phyloP scores from a whole-genome alignment of 2,329 filamentous ascomycete species.

The Parafenestella ontariensis region DNA sequence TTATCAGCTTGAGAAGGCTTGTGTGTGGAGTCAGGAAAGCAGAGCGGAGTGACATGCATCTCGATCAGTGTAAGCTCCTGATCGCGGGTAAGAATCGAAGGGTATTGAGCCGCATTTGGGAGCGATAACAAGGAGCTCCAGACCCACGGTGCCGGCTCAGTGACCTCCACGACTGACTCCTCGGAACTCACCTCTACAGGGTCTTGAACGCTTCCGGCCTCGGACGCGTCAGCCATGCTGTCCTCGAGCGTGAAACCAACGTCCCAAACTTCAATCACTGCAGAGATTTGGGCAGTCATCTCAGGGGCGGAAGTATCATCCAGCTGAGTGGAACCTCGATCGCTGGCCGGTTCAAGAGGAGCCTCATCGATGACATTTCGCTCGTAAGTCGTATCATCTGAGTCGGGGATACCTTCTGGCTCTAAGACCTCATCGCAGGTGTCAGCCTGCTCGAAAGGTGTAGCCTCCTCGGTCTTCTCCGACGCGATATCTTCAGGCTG shows the following conservation, averaged over 20 bases:
- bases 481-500: background rate
- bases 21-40: background rate
- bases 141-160: background rate
- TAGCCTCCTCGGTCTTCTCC: no score
- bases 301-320: background rate
- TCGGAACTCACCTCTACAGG: background rate
- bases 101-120: background rate
- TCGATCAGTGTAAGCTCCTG: background rate
- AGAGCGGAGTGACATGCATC: background rate
- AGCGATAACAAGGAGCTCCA: background rate
- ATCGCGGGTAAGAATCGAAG: background rate
- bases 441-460: background rate
- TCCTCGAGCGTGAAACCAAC: background rate
- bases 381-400: background rate
- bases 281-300: background rate
- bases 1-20: background rate
- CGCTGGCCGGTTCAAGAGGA: background rate
- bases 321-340: background rate
- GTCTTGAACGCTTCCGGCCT: background rate
- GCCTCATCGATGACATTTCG: background rate
- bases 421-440: background rate
- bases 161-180: background rate
- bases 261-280: background rate
- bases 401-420: background rate
- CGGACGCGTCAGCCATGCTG: background rate